Conservation (phyloP, 768 basidiomycete species). For the Mycena vulgaris region DNA sequence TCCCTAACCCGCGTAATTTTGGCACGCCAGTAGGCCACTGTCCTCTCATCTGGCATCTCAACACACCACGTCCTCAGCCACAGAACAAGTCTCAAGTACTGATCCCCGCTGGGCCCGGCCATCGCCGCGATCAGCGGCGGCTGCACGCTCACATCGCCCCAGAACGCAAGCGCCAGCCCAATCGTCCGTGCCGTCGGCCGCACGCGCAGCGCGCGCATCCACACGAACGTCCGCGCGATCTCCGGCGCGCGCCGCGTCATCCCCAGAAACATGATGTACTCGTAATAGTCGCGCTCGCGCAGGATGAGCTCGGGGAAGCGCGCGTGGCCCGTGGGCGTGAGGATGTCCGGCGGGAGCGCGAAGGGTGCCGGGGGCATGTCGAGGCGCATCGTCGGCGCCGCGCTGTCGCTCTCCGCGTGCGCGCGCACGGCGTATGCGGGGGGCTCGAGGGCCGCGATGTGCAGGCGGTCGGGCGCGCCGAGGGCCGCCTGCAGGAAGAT, state of each 20-base stretch:
- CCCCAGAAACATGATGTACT: constrained; percentile 76
- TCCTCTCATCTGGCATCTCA: constrained; percentile 58
- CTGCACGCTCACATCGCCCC: constrained; percentile 78
- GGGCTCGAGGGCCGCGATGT: constrained; percentile 48
- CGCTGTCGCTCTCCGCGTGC: constrained; percentile 40
- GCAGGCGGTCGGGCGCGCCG: constrained; percentile 24
- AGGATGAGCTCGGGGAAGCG: constrained; percentile 45
- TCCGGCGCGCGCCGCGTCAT: constrained; percentile 64
- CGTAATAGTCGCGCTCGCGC: constrained; percentile 66
- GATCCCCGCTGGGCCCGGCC: constrained; percentile 51
- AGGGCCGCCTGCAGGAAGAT: constrained; percentile 28
- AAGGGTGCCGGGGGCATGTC: neutral
- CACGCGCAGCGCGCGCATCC: constrained; percentile 79
- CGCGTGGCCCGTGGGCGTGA: constrained; percentile 22
- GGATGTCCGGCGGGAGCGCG: constrained; percentile 26
- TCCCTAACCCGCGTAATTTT: constrained; percentile 52
- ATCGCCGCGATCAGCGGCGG: constrained; percentile 71
- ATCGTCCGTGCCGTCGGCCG: constrained; percentile 70
- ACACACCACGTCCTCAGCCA: constrained; percentile 73
- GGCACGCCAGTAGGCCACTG: constrained; percentile 52
- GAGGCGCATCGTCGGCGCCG: constrained; percentile 13
- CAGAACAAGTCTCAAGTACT: constrained; percentile 60
- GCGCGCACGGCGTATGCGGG: constrained; percentile 56
- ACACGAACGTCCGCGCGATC: constrained; percentile 77
- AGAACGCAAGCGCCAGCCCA: constrained; percentile 75